Base-by-base conservation (phyloP, 305 asterid genomes). In the Caryopteris hybrid region DNA sequence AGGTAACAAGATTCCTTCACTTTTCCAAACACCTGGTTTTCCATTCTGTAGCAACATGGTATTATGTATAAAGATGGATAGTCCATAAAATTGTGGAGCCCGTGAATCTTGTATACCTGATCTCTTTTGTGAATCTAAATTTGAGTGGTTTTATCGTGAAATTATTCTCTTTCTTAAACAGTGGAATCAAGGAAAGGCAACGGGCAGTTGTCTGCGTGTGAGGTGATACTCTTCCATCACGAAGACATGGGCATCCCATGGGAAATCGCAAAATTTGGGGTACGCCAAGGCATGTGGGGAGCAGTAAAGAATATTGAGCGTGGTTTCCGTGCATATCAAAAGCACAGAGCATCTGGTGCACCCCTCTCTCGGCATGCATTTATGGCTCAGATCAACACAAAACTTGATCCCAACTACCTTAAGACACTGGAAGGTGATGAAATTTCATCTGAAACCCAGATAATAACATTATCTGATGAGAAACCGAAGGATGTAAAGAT, bases 201-300 rank as follows among this genome's bases (percentile, higher is more conserved):
- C 3, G 90, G 91, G 4, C 78, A 83, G 25, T 59, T 83, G 45
- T 72, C 81, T 7, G 90, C 97, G 1, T 88, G 96, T 57, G 96
- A 92, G 74, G 96, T 90, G 47, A 70, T 83, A 51, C 87, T 90
- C 66, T 88, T 92, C 84, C 97, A 89, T 50, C 80, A 92, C 1
- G 98, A 92, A 70, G 95, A 92, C 71, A 92, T 92, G 97, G 98
- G 98, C 56, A 92, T 92, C 66, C 97, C 98, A 1, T 84, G 96
- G 87, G 97, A 90, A 76, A 81, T 92, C 5, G 90, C 95, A 1
- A 92, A 90, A 64, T 83, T 92, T 22, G 98, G 98, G 17, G 82
- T 88, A 12, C 79, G 85, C 5, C 97, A 88, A 46, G 97, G 96
- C 22, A 92, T 90, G 97, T 90, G 98, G 97, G 93, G 95, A 0